These are phyloP conservation scores for Nadsonia fulvescens DNA, from an alignment of 805 yeast genomes.

Conservation along the genomic window DNA sequence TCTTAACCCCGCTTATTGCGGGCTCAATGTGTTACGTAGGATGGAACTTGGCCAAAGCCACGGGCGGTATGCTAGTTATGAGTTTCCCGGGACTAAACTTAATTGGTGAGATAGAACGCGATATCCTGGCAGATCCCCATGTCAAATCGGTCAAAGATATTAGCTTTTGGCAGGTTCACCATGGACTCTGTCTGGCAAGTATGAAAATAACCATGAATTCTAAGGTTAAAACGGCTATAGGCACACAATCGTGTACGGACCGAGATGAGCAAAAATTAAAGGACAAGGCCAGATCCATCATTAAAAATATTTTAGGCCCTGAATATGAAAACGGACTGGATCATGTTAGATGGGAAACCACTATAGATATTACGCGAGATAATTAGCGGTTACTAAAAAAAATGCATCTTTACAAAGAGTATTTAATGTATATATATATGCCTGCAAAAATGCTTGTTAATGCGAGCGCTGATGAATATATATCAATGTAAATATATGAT, in stretches of 20 bases:
- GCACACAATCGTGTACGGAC: constrained; percentile 15
- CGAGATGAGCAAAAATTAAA: constrained; percentile 12
- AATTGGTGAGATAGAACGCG: constrained; percentile 13
- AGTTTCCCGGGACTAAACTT: constrained; percentile 22
- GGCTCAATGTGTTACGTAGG: constrained; percentile 23
- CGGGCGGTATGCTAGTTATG: constrained; percentile 27
- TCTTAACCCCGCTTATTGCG: constrained; percentile 22
- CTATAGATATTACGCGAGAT: constrained; percentile 18
- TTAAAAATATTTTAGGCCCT: constrained; percentile 9
- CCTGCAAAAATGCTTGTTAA: too few relatives aligned
- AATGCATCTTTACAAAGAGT: too few relatives aligned
- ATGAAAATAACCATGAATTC: constrained; percentile 16
- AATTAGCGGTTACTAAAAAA: too few relatives aligned
- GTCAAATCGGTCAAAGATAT: constrained; percentile 18
- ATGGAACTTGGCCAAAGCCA: constrained; percentile 21
- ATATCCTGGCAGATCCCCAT: constrained; percentile 12
- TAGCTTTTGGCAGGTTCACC: constrained; percentile 26
- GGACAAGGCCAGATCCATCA: constrained; percentile 9
- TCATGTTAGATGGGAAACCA: constrained; percentile 19
- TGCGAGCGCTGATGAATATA: too few relatives aligned
- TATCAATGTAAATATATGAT: too few relatives aligned
- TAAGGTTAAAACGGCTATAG: constrained; percentile 17
- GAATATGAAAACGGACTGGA: constrained; percentile 7
- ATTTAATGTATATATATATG: too few relatives aligned
- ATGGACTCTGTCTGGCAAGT: constrained; percentile 23